phyloP scores from a whole-genome alignment of 2,329 filamentous ascomycete genomes.

The Colletotrichum godetiae region DNA sequence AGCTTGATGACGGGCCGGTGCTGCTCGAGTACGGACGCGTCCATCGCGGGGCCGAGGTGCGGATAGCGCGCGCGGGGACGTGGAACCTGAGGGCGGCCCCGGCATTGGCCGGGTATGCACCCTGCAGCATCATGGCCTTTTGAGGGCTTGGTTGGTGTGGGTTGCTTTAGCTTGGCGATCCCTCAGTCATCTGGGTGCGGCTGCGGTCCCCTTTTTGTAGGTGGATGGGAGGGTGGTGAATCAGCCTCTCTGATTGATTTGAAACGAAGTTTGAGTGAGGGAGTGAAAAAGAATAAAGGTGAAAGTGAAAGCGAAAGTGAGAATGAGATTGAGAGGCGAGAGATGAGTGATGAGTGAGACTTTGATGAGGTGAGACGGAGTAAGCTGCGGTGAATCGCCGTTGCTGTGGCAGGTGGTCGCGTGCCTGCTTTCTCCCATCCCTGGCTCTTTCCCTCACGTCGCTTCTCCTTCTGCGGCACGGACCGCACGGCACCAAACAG shows the following conservation, averaged over 20 bases:
- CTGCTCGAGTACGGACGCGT: slow-evolving; percentile 11
- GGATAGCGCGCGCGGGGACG: not conserved
- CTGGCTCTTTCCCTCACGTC: not conserved
- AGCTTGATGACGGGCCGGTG: not conserved
- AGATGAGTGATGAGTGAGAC: not conserved
- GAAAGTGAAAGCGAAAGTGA: not conserved
- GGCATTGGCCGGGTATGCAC: slow-evolving; percentile 10
- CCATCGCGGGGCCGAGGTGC: slow-evolving; percentile 8
- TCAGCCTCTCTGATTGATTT: not conserved
- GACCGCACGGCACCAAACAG: slow-evolving; percentile 13
- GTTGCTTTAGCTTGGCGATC: not conserved
- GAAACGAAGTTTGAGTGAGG: not conserved
- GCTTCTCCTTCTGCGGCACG: not conserved
- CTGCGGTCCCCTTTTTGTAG: not conserved
- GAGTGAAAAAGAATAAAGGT: not conserved
- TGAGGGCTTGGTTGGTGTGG: not conserved
- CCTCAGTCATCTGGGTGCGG: not conserved
- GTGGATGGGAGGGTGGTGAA: not conserved
- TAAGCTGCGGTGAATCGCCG: not conserved
- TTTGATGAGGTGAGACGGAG: slow-evolving; percentile 9
- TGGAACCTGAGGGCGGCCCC: not conserved
- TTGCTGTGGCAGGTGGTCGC: slow-evolving; percentile 23
- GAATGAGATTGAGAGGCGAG: not conserved
- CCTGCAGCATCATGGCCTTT: slow-evolving; percentile 24
- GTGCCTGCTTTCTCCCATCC: not conserved